phyloP scores from a whole-genome alignment of 129 eudicot species.

The Flaveria robusta region DNA sequence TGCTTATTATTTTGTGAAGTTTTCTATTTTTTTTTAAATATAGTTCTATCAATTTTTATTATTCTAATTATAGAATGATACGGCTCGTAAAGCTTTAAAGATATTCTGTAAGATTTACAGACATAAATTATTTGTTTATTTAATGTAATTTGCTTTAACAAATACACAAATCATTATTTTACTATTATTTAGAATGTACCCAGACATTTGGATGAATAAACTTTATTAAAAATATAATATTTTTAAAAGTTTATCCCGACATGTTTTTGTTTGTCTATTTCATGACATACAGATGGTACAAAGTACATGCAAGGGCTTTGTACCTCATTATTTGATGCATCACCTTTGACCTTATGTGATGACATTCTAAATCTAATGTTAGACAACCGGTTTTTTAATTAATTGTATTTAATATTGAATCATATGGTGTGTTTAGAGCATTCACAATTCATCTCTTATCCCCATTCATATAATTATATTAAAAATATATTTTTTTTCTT shows the following conservation, averaged over 20 bases:
- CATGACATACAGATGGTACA: conserved; percentile 4
- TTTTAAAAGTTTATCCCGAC: not conserved
- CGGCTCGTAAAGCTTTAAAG: not conserved
- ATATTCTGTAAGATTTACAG: not conserved
- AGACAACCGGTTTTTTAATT: not conserved
- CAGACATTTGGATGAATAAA: conserved; percentile 4
- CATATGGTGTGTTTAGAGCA: too few species aligned
- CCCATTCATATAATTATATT: too few species aligned
- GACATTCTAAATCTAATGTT: conserved; percentile 14
- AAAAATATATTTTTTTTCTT: too few species aligned
- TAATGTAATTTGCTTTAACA: not conserved
- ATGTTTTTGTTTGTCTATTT: not conserved
- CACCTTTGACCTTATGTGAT: conserved; percentile 24
- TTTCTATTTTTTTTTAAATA: too few species aligned
- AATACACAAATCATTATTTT: not conserved
- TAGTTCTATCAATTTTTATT: too few species aligned
- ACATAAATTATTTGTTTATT: not conserved
- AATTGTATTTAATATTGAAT: too few species aligned
- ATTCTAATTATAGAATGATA: not conserved
- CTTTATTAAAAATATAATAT: not conserved
- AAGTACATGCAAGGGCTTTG: conserved; percentile 24
- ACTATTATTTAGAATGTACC: not conserved
- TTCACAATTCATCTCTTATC: too few species aligned
- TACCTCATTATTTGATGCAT: conserved; percentile 35
- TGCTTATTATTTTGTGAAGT: too few species aligned